Evolutionary conservation across 2,329 filamentous ascomycete species (phyloP).

Genomic region (Curvularia sp.): DNA sequence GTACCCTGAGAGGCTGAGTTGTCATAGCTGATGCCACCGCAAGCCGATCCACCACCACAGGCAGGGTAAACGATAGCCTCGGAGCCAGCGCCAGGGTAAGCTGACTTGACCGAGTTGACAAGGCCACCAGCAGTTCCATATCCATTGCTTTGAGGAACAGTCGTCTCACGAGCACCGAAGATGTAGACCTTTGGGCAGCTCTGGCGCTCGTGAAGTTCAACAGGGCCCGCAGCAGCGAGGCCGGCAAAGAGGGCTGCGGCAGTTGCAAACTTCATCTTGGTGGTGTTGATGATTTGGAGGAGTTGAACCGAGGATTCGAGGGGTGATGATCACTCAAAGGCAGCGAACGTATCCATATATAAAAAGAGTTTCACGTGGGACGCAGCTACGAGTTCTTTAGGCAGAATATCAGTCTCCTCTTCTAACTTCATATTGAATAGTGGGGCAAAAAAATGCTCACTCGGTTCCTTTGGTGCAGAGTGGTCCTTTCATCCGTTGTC

Average conservation of each 20-base stretch:
- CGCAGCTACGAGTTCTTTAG: conserved; percentile 34
- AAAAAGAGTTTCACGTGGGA: conserved; percentile 16
- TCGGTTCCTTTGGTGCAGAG: conserved; percentile 20
- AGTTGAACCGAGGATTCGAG: conserved; percentile 2
- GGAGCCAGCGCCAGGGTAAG: conserved; percentile 51
- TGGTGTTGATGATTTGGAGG: neutral
- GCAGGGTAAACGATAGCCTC: conserved; percentile 61
- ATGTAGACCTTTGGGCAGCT: conserved; percentile 55
- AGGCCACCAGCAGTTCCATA: conserved; percentile 53
- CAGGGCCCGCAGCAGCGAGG: conserved; percentile 46
- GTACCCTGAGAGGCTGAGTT: conserved; percentile 66
- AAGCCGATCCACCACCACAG: conserved; percentile 66
- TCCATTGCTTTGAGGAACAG: conserved; percentile 47
- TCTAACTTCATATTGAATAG: conserved; percentile 29
- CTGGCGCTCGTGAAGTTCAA: conserved; percentile 47
- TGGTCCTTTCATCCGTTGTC: conserved; percentile 47
- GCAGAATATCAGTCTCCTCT: conserved; percentile 38
- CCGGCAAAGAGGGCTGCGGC: conserved; percentile 41
- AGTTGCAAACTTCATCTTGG: conserved; percentile 44
- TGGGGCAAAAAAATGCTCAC: conserved; percentile 33
- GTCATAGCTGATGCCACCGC: conserved; percentile 67
- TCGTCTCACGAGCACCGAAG: conserved; percentile 56
- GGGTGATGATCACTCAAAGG: conserved; percentile 18
- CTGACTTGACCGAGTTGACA: conserved; percentile 52
- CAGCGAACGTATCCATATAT: conserved; percentile 27